A percentile compares a stretch with the other conserved stretches of the same genome.
phyloP scores from a whole-genome alignment of 495 filamentous ascomycete genomes.

The Neurospora discreta region DNA sequence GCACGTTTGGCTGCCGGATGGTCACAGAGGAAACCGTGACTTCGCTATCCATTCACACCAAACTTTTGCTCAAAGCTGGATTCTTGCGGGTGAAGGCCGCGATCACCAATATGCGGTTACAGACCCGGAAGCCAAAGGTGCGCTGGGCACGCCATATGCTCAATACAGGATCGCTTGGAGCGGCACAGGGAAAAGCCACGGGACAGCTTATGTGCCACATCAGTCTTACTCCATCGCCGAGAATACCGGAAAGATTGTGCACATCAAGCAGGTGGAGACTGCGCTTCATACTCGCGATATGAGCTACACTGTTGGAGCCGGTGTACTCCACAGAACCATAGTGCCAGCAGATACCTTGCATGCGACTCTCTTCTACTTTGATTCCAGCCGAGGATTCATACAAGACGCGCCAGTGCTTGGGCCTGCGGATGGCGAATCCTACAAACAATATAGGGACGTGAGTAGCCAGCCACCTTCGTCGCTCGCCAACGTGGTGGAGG shows the following conservation, averaged over 20 bases:
- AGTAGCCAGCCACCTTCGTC: neutral
- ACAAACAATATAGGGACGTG: constrained; percentile 7
- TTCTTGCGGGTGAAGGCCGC: constrained; percentile 14
- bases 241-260: constrained; percentile 5
- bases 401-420: constrained; percentile 10
- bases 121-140: neutral
- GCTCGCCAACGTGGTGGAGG: constrained; percentile 6
- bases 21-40: constrained; percentile 6
- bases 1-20: constrained; percentile 16
- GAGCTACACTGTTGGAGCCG: constrained; percentile 8
- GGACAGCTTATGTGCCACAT: constrained; percentile 5
- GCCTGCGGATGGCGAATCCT: constrained; percentile 6
- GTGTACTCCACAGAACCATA: constrained; percentile 2
- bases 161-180: constrained; percentile 11
- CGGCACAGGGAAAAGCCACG: constrained; percentile 3
- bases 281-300: neutral
- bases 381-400: constrained; percentile 7
- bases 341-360: constrained; percentile 6
- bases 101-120: constrained; percentile 5
- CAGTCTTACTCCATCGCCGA: constrained; percentile 6
- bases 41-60: constrained; percentile 17
- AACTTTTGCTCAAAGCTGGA: constrained; percentile 15
- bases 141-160: constrained; percentile 5
- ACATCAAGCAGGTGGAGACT: neutral
- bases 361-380: constrained; percentile 15